Base-by-base conservation (phyloP, 495 filamentous ascomycete species). In the Aspergillus haitiensis region DNA sequence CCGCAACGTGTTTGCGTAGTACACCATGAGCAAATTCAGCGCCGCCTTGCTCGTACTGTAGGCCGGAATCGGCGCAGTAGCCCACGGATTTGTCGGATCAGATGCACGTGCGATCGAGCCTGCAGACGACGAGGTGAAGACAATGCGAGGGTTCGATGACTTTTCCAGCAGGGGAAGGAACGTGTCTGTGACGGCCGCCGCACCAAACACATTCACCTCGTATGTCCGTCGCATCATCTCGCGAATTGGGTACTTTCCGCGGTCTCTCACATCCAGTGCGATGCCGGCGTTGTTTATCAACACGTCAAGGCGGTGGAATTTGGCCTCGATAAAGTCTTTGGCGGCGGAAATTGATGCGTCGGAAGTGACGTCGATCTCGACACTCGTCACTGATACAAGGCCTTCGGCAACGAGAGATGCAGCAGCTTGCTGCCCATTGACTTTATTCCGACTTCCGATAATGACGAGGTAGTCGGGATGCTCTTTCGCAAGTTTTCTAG, bases 261-360 rank as follows among this genome's bases (percentile, higher is more conserved):
- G 12, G 12, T 47, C 45, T 13, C 3, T 47, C 45, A 13, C 11
- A 18, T 47, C 45, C 3, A 47, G 18, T 0, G 6, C 3, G 45
- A 47, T 18, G 3, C 45, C 45, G 45, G 45, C 45, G 16, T 47
- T 47, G 45, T 47, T 47, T 13, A 47, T 47, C 12, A 47, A 13
- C 6, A 47, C 16, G 16, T 47, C 45, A 1, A 47, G 45, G 13
- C 45, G 45, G 3, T 16, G 4, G 16, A 18, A 18, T 18, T 13
- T 47, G 2, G 13, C 8, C 12, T 13, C 2, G 1, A 47, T 47
- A 4, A 18, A n/a, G 11, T 47, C 45, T 6, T 18, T 13, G 12
- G 45, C 45, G 9, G 13, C 16, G 3, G 45, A n/a, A 0, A 47
- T 47, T 0, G 45, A 47, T 5, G 13, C 5, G 0, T 47, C 45